A percentile compares a stretch with the other conserved stretches of the same genome.
Evolutionary conservation across 1,139 yeast species (phyloP).

Genomic region (Hanseniaspora uvarum): DNA sequence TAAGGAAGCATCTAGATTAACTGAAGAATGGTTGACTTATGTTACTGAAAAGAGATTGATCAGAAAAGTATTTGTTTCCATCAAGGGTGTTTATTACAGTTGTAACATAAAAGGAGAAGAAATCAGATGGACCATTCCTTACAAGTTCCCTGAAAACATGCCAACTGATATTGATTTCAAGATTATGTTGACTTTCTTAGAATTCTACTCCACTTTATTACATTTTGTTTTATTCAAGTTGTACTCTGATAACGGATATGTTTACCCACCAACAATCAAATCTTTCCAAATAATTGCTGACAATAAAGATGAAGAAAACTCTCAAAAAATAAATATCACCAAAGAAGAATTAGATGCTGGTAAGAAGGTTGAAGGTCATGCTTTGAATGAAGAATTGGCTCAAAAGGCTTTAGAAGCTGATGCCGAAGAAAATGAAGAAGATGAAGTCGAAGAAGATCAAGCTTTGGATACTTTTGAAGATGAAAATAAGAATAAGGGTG

Average conservation of each 20-base stretch:
- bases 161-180: slow-evolving; percentile 92
- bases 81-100: slow-evolving; percentile 93
- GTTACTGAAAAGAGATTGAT: slow-evolving; percentile 75
- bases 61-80: slow-evolving; percentile 86
- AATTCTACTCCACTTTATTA: slow-evolving; percentile 82
- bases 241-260: slow-evolving; percentile 72
- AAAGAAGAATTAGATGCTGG: slow-evolving; percentile 28
- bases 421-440: slow-evolving; percentile 32
- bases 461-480: slow-evolving; percentile 64
- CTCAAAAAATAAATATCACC: slow-evolving; percentile 29
- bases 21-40: slow-evolving; percentile 93
- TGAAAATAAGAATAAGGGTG: slow-evolving; percentile 58
- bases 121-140: slow-evolving; percentile 92
- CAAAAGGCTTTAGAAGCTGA: slow-evolving; percentile 42
- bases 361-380: slow-evolving; percentile 30
- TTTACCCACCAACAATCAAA: slow-evolving; percentile 82
- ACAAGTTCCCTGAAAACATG: slow-evolving; percentile 88
- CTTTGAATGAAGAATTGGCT: slow-evolving; percentile 28
- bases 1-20: slow-evolving; percentile 71
- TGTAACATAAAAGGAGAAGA: slow-evolving; percentile 87
- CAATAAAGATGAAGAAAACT: slow-evolving; percentile 35
- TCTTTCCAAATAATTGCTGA: slow-evolving; percentile 62
- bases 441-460: slow-evolving; percentile 35
- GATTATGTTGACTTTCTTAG: slow-evolving; percentile 92
- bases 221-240: slow-evolving; percentile 80